Base-by-base conservation (phyloP, 169 alveolate genomes). In the Plasmodium falciparum region DNA sequence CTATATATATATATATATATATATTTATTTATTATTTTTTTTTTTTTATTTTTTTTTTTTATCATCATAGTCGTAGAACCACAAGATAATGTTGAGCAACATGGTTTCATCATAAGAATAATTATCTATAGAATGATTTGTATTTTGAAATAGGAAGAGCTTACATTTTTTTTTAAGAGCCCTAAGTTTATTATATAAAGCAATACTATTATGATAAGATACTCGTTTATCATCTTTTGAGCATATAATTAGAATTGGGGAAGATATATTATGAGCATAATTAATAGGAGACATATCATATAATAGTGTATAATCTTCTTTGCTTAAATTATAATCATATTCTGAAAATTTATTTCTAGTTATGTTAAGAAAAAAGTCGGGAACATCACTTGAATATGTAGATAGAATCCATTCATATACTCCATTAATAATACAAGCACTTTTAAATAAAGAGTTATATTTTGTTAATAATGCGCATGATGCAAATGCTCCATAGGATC, bases 11-110 rank as follows among this genome's bases (percentile, higher is more conserved):
- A 33, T 33, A 33, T 33, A 4, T 33, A 33, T 33, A 33, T 33
- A 33, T 33, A 33, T 33, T 2, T 33, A 33, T 33, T 2, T 33
- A 1, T 33, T 24, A 2, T 24, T 24, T 24, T 1, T 33, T 2
- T 54, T 9, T 54, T 56, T 61, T 49, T 22, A 78, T 49, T 63
- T 78, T 29, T 66, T 78, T 61, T 20, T 66, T 69, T 33, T 78
- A n/a, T 20, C 17, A n/a, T 83, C 85, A 58, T 86, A 86, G 39
- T 52, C 88, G 50, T 86, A 86, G 39, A 86, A 86, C 92, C 92
- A 86, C n/a, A 86, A 70, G n/a, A 86, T 45, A 39, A 71, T 56
- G 15, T 86, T 86, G 33, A 86, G 59, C 17, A 86, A 88, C 58
- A 86, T 73, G 4, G 92, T 71, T 58, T 86, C 92, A 13, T 86